Evolutionary conservation across 2,329 filamentous ascomycete genomes (phyloP).

Genomic region (Lachnellula subtilissima): DNA sequence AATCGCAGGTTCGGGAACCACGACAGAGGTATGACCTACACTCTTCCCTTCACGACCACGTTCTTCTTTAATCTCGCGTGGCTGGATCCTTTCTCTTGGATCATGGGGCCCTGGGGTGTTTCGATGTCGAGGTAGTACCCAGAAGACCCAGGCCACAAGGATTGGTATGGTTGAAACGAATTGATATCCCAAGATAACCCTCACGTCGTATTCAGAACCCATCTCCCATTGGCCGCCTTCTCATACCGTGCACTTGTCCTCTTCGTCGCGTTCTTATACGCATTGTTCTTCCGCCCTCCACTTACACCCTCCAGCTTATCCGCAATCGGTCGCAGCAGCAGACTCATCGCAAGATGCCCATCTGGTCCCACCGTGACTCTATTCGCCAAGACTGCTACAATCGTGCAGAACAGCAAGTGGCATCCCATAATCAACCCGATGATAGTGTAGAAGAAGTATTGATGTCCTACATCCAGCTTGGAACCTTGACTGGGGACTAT

Average conservation of each 20-base stretch:
- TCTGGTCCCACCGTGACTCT: slow-evolving; percentile 25
- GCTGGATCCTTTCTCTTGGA: too few species aligned
- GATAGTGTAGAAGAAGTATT: slow-evolving; percentile 40
- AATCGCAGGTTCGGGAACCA: background rate
- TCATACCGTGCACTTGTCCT: slow-evolving; percentile 23
- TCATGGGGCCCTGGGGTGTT: too few species aligned
- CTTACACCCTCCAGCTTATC: slow-evolving; percentile 25
- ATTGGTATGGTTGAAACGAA: background rate
- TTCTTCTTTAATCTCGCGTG: too few species aligned
- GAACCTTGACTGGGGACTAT: slow-evolving; percentile 17
- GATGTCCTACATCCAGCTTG: slow-evolving; percentile 36
- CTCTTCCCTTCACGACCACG: too few species aligned
- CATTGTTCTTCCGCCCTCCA: slow-evolving; percentile 18
- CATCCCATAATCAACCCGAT: slow-evolving; percentile 25
- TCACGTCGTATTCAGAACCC: slow-evolving; percentile 23
- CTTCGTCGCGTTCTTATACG: slow-evolving; percentile 21
- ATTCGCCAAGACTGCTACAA: slow-evolving; percentile 25
- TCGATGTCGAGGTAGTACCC: too few species aligned
- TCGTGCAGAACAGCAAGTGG: slow-evolving; percentile 23
- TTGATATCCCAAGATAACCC: background rate
- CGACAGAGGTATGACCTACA: background rate
- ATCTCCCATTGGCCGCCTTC: slow-evolving; percentile 18
- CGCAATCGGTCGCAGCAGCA: slow-evolving; percentile 27
- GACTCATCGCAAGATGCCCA: slow-evolving; percentile 23
- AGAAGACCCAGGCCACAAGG: background rate